These are phyloP conservation scores for Leccinum pachyderme DNA, from an alignment of 1,284 basidiomycete species.

Conservation along the genomic window DNA sequence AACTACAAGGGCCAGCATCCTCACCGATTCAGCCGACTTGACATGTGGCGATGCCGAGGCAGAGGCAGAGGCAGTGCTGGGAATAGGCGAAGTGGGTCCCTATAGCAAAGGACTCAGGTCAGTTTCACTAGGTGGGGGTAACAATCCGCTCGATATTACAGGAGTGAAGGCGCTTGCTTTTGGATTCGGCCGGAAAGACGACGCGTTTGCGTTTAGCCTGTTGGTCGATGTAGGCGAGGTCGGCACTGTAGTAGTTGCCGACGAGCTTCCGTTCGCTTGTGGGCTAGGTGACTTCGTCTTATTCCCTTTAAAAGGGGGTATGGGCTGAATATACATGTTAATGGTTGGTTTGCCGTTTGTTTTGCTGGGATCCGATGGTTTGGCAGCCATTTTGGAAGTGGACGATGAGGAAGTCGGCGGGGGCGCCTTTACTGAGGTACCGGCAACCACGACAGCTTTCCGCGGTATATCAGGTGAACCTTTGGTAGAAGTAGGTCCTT, in stretches of 20 bases:
- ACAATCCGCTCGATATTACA: constrained; percentile 37
- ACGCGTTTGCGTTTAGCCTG: constrained; percentile 70
- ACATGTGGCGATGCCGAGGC: constrained; percentile 60
- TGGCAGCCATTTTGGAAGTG: constrained; percentile 32
- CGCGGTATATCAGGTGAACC: constrained; percentile 25
- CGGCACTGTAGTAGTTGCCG: constrained; percentile 36
- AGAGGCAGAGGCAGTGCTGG: constrained; percentile 40
- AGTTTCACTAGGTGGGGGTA: constrained; percentile 18
- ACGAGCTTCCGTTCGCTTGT: constrained; percentile 30
- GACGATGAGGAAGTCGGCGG: constrained; percentile 28
- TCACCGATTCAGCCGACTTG: constrained; percentile 50
- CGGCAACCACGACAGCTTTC: constrained; percentile 35
- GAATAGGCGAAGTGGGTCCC: constrained; percentile 50
- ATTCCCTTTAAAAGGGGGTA: constrained; percentile 87
- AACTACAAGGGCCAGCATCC: constrained; percentile 10
- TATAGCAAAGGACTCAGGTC: constrained; percentile 28
- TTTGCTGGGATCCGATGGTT: constrained; percentile 29
- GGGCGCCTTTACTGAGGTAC: constrained; percentile 36
- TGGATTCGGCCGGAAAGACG: constrained; percentile 80
- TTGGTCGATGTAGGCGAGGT: constrained; percentile 45
- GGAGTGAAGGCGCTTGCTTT: constrained; percentile 78
- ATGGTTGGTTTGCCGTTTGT: constrained; percentile 38
- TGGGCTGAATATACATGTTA: constrained; percentile 79
- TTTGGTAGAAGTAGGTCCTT: constrained; percentile 26
- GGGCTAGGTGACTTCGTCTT: constrained; percentile 38